phyloP scores from a whole-genome alignment of 1,139 yeast genomes.

The Scheffersomyces quercinus region DNA sequence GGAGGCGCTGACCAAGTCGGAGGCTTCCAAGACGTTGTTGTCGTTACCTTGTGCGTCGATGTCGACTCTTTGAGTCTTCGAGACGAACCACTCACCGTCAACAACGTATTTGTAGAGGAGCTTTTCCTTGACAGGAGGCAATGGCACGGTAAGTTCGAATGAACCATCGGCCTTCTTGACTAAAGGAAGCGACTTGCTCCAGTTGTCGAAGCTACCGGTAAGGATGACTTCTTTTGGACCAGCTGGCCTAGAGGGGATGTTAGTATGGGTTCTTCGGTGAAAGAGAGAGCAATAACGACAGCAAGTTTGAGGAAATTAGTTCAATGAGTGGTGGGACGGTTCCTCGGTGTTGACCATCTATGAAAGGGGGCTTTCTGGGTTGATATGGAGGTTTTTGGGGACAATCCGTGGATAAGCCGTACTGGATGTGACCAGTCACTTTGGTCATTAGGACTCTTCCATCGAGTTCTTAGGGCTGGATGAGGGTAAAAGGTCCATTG shows the following conservation, averaged over 20 bases:
- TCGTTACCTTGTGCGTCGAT: conserved; percentile 56
- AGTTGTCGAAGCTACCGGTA: conserved; percentile 76
- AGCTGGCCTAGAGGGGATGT: conserved; percentile 52
- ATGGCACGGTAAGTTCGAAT: conserved; percentile 60
- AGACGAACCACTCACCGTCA: conserved; percentile 69
- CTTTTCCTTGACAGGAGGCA: conserved; percentile 34
- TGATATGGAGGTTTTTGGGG: too few species aligned
- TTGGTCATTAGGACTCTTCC: too few species aligned
- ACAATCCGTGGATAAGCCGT: too few species aligned
- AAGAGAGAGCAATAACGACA: too few species aligned
- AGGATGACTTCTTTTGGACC: conserved; percentile 74
- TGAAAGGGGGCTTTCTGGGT: too few species aligned
- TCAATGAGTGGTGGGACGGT: too few species aligned
- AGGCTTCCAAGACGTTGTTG: conserved; percentile 55
- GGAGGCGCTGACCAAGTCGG: conserved; percentile 29
- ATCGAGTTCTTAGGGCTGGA: too few species aligned
- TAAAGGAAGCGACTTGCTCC: conserved; percentile 62
- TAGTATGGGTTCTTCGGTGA: conserved; percentile 9
- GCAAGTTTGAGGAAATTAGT: too few species aligned
- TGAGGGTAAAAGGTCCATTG: too few species aligned
- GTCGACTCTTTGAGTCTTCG: conserved; percentile 43
- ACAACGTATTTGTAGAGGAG: conserved; percentile 69
- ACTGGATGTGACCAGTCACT: too few species aligned
- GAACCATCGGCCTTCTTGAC: conserved; percentile 62
- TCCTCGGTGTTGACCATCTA: too few species aligned